Base-by-base conservation (phyloP, 2,329 filamentous ascomycete genomes). In the Xylariomycetidae sp. region DNA sequence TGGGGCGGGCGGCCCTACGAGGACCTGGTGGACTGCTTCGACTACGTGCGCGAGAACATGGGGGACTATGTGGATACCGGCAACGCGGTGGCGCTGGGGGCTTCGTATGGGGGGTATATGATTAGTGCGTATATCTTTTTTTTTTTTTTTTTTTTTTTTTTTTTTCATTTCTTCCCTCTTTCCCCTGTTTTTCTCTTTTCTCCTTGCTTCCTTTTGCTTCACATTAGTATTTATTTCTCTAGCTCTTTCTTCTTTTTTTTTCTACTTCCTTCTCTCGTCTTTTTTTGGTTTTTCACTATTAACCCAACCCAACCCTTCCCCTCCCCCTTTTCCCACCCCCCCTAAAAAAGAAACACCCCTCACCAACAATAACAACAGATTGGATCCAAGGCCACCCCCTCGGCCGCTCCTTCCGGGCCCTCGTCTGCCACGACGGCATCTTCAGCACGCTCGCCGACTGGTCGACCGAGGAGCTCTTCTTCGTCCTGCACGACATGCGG, bases 311-410 rank as follows among this genome's bases (percentile, higher is more conserved):
- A n/a, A n/a, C n/a, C n/a, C n/a, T n/a, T n/a, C n/a, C n/a, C n/a
- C n/a, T n/a, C n/a, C n/a, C n/a, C n/a, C n/a, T n/a, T n/a, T n/a
- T n/a, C n/a, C n/a, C n/a, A n/a, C n/a, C n/a, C n/a, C n/a, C n/a
- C n/a, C n/a, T n/a, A n/a, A 56, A 20, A 15, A 6, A 25, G 4
- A n/a, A 32, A 5, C 22, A 15, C 13, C 15, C 18, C 20, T 14
- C 19, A 32, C 18, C 9, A 9, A 25, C 6, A 5, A 9, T 3
- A 15, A 22, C 22, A 47, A 13, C 22, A 72, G 72, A 94, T 57
- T 94, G 89, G 88, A 88, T 95, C 49, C 88, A 95, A 61, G 89
- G 89, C 6, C 84, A 92, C 42, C 72, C 77, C 1, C 72, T 96
- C 0, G 88, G 88, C 14, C 79, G 86, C 17, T 79, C 83, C 46